Conservation (phyloP, 805 yeast genomes). For the Ogataea saltuana region DNA sequence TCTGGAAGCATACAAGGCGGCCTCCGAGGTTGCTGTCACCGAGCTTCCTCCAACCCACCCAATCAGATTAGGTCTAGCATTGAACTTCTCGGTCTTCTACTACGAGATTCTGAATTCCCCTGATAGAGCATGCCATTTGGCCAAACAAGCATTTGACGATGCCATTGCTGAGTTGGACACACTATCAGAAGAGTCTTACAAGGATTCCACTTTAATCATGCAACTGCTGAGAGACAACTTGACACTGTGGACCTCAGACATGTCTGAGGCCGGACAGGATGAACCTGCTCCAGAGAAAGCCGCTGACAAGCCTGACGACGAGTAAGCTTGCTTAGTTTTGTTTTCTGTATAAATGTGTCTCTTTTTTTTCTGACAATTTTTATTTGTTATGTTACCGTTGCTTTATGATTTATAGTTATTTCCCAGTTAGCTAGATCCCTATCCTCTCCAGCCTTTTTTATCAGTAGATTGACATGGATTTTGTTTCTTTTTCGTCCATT, state of each 20-base stretch:
- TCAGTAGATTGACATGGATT: slow-evolving; percentile 11
- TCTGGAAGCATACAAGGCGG: slow-evolving; percentile 91
- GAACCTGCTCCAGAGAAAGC: slow-evolving; percentile 44
- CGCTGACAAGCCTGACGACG: slow-evolving; percentile 34
- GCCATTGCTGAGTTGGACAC: slow-evolving; percentile 99
- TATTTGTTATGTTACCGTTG: slow-evolving; percentile 23
- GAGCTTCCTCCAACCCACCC: slow-evolving; percentile 99
- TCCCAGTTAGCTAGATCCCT: slow-evolving; percentile 23
- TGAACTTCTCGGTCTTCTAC: slow-evolving; percentile 96
- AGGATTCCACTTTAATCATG: slow-evolving; percentile 98
- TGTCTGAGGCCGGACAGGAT: slow-evolving; percentile 77
- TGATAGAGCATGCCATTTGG: slow-evolving; percentile 97
- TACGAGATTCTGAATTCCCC: slow-evolving; percentile 98
- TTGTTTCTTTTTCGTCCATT: background rate
- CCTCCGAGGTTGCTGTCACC: slow-evolving; percentile 94
- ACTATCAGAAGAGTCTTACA: slow-evolving; percentile 95
- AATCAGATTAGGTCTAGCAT: slow-evolving; percentile 95
- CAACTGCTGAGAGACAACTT: slow-evolving; percentile 97
- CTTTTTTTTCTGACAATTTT: slow-evolving; percentile 13
- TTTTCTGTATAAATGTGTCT: slow-evolving; percentile 28
- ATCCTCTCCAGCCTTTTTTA: slow-evolving; percentile 11
- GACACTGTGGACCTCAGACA: slow-evolving; percentile 96
- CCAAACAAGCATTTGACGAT: slow-evolving; percentile 98
- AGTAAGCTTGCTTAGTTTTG: slow-evolving; percentile 25
- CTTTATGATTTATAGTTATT: slow-evolving; percentile 26